Base-by-base conservation (phyloP, 441 rosid species). In the Bruguiera hainesii region DNA sequence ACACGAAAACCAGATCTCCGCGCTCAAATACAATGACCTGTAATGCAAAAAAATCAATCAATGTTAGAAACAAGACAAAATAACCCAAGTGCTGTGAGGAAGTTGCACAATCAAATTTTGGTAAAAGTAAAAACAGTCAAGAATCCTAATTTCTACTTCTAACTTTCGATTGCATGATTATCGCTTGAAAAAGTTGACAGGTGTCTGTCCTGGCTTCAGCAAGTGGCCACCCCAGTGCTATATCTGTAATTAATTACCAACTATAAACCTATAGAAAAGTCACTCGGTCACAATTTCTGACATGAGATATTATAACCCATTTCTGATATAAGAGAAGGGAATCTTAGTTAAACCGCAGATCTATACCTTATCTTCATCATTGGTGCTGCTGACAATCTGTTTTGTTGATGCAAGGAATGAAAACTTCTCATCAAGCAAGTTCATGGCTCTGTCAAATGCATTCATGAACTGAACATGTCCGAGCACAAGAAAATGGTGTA, bases 21-120 rank as follows among this genome's bases (percentile, higher is more conserved):
- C 81, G 89, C 84, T 88, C 96, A 76, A 90, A 90, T 70, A 90
- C 91, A 7, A 90, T 85, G 72, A 88, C 90, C 96, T 88, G 89
- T 51, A 69, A 68, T 29, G 61, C 51, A n/a, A 63, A 76, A 69
- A 7, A 35, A 72, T 50, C 18, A 33, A 51, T 61, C 46, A 66
- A 37, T 56, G 62, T 33, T 51, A 65, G 31, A 31, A 8, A 50
- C 19, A 39, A 55, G 13, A 29, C 56, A 33, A 49, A 46, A 37
- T 48, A 39, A 11, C 16, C 16, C 0, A 11, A 42, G 48, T 42
- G 48, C 15, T 42, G 48, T 42, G 4, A 39, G 16, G 48, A 39
- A 39, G 48, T 42, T 42, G 4, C 48, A 42, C 4, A 4, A 13
- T 13, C 48, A 13, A 42, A 11, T 11, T 42, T 42, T 42, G 15